These are phyloP conservation scores for Amniculicola lignicola DNA, from an alignment of 495 filamentous ascomycete species.

Conservation along the genomic window DNA sequence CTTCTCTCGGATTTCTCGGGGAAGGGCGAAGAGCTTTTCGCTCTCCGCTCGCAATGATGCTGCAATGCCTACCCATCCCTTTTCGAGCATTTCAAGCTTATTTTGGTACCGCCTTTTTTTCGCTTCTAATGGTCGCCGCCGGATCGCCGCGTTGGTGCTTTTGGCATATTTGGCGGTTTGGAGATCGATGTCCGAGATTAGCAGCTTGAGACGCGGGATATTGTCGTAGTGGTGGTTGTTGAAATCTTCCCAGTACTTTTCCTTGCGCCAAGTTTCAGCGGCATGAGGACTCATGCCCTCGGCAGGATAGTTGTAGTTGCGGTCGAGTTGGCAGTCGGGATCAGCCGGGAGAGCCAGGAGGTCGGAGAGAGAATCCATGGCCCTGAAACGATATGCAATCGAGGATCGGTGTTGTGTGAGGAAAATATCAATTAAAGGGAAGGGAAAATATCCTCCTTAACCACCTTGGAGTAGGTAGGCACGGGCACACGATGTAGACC, in stretches of 20 bases:
- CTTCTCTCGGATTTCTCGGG: conserved; percentile 7
- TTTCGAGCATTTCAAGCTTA: neutral
- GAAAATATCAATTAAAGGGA: too few species aligned
- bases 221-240: conserved; percentile 3
- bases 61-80: conserved; percentile 5
- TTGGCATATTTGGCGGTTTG: neutral
- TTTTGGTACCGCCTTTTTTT: neutral
- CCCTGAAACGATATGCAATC: too few species aligned
- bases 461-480: too few species aligned
- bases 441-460: too few species aligned
- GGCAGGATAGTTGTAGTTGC: neutral
- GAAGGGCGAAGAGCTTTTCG: conserved; percentile 1
- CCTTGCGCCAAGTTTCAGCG: neutral
- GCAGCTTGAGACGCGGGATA: neutral
- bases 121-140: neutral
- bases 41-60: neutral
- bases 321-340: neutral
- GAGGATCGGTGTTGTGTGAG: too few species aligned
- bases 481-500: too few species aligned
- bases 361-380: neutral
- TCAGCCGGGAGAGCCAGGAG: neutral
- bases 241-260: neutral
- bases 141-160: neutral
- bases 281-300: neutral
- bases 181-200: neutral